Conservation (phyloP, 805 yeast species). For the Sporopachydermia lactativora region DNA sequence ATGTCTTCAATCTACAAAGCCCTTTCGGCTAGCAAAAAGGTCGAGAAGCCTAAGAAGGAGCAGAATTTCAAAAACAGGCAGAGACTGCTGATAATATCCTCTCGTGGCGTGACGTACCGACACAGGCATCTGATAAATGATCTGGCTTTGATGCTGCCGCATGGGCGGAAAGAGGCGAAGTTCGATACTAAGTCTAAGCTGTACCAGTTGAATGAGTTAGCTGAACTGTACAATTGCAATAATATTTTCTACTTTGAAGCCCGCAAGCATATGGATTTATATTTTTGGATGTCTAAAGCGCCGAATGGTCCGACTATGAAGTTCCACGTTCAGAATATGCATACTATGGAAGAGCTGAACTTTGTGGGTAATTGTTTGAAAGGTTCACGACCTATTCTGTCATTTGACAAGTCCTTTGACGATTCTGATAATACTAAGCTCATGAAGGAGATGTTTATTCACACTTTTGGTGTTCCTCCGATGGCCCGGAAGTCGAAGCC, state of each 20-base stretch:
- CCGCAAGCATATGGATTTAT: conserved; percentile 89
- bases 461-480: conserved; percentile 92
- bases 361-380: conserved; percentile 93
- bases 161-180: conserved; percentile 92
- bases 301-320: conserved; percentile 97
- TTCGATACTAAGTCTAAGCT: conserved; percentile 85
- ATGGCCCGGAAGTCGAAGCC: conserved; percentile 86
- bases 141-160: conserved; percentile 69
- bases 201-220: conserved; percentile 83
- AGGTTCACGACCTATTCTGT: conserved; percentile 88
- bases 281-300: conserved; percentile 89
- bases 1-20: conserved; percentile 72
- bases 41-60: conserved; percentile 15
- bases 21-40: conserved; percentile 33
- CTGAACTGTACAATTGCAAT: conserved; percentile 94
- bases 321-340: conserved; percentile 87
- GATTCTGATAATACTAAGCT: conserved; percentile 52
- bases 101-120: conserved; percentile 87
- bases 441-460: conserved; percentile 71
- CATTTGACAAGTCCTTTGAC: conserved; percentile 75
- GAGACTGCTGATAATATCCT: conserved; percentile 75
- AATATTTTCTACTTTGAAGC: conserved; percentile 89
- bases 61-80: conserved; percentile 64
- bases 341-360: conserved; percentile 89
- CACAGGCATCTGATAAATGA: conserved; percentile 91